phyloP scores from a whole-genome alignment of 306 rosid genomes.

The Vigna unguiculata region DNA sequence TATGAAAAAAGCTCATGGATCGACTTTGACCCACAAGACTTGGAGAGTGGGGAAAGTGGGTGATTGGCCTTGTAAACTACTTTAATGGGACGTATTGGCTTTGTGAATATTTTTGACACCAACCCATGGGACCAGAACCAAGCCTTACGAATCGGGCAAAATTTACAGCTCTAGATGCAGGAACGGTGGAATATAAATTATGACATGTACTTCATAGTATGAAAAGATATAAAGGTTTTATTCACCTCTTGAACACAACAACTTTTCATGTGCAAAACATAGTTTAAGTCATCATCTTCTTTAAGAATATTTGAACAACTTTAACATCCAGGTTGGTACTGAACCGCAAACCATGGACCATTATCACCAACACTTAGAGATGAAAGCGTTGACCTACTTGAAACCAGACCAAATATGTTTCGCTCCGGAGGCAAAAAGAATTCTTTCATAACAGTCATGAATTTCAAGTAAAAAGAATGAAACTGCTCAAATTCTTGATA shows the following conservation, averaged over 20 bases:
- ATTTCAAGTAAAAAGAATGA: conserved; percentile 71
- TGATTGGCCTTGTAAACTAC: too few relatives aligned
- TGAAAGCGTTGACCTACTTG: conserved; percentile 75
- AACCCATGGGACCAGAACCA: too few relatives aligned
- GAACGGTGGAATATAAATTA: not conserved
- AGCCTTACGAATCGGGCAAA: too few relatives aligned
- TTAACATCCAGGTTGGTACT: conserved; percentile 70
- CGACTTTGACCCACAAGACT: too few relatives aligned
- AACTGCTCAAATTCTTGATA: conserved; percentile 66
- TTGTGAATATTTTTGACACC: too few relatives aligned
- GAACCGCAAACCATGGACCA: conserved; percentile 79
- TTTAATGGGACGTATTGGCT: too few relatives aligned
- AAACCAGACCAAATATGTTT: conserved; percentile 75
- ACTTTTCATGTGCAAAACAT: conserved; percentile 57
- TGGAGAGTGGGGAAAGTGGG: too few relatives aligned
- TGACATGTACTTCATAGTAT: conserved; percentile 7
- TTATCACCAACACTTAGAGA: conserved; percentile 74
- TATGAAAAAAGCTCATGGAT: too few relatives aligned
- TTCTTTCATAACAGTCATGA: conserved; percentile 73
- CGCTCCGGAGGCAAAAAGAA: conserved; percentile 74
- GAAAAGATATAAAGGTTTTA: conserved; percentile 37
- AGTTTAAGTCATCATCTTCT: conserved; percentile 71
- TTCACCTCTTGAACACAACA: conserved; percentile 76
- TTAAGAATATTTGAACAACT: conserved; percentile 72
- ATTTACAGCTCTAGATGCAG: too few relatives aligned